Evolutionary conservation across 1,284 basidiomycete species (phyloP), one percentile per base, ranked within the genome.

Genomic region (Apiotrichum porosum): DNA sequence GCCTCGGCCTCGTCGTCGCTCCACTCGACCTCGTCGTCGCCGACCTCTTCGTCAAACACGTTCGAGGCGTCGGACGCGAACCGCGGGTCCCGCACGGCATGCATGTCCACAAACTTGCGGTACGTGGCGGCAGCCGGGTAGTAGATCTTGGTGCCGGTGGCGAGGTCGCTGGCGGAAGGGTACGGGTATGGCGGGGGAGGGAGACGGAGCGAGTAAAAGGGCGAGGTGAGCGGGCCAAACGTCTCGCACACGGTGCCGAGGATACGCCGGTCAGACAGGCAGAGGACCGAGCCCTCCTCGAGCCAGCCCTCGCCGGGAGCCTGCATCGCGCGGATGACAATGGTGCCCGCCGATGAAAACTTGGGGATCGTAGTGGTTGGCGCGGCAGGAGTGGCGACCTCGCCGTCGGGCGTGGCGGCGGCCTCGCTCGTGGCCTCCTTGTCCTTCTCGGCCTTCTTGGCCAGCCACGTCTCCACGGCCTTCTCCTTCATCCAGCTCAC

Each of bases 1-100:
- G 72, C 72, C 55, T 80, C 79, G 15, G 70, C 70, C 61, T 80
- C 79, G 50, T 80, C 79, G 55, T 80, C 79, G 23, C 69, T 73
- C 68, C 77, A 80, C 56, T 80, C 79, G 44, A 74, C 65, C 62
- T 80, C 79, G 36, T 76, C 75, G 39, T 76, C 78, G 9, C 65
- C 75, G 1, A 77, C 71, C 54, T 80, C 79, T 57, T 80, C 79
- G 56, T 80, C 79, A 61, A 72, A 77, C 6, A 78, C 58, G 62
- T 80, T 80, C 37, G 69, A 74, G 9, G 79, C 79, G 59, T 80
- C 79, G 6, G 74, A 75, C 54, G 76, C 76, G 57, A 69, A 66
- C 37, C 72, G 68, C 6, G 73, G 67, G 42, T 70, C 67, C 15
- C 74, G 67, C 2, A 78, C 75, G 9, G 75, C 69, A 24, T 54